phyloP scores from a whole-genome alignment of 1,284 basidiomycete genomes.

The Cutaneotrichosporon daszewskae region DNA sequence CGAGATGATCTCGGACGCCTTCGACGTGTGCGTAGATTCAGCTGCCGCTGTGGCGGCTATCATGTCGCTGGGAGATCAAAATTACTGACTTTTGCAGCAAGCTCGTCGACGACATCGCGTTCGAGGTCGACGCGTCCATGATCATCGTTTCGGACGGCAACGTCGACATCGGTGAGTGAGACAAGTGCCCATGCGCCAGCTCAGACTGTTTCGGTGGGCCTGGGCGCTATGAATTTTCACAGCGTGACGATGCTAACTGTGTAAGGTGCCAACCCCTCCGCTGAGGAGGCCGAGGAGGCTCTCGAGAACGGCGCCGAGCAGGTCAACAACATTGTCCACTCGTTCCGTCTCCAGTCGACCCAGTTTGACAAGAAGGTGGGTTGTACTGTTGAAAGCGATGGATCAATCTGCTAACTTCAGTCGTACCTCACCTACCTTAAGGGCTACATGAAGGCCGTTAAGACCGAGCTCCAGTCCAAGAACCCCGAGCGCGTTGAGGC shows the following conservation, averaged over 20 bases:
- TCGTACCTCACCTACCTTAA: slow-evolving; percentile 80
- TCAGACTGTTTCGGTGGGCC: background rate
- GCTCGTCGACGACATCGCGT: slow-evolving; percentile 73
- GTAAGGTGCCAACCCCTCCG: slow-evolving; percentile 82
- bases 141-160: slow-evolving; percentile 76
- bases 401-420: slow-evolving; percentile 18
- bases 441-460: slow-evolving; percentile 80
- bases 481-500: slow-evolving; percentile 65
- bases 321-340: slow-evolving; percentile 90
- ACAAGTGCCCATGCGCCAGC: background rate
- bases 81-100: slow-evolving; percentile 56
- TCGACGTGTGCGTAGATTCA: slow-evolving; percentile 59
- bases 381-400: background rate
- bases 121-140: slow-evolving; percentile 78
- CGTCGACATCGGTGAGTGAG: slow-evolving; percentile 76
- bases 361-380: slow-evolving; percentile 80
- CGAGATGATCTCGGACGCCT: slow-evolving; percentile 96
- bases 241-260: background rate
- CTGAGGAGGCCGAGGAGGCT: slow-evolving; percentile 79
- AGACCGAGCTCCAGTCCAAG: slow-evolving; percentile 56
- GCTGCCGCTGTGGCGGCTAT: background rate
- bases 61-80: background rate
- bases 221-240: background rate
- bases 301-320: slow-evolving; percentile 69
- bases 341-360: slow-evolving; percentile 82